Conservation (phyloP, 2,329 filamentous ascomycete species). For the Graphium sp. region DNA sequence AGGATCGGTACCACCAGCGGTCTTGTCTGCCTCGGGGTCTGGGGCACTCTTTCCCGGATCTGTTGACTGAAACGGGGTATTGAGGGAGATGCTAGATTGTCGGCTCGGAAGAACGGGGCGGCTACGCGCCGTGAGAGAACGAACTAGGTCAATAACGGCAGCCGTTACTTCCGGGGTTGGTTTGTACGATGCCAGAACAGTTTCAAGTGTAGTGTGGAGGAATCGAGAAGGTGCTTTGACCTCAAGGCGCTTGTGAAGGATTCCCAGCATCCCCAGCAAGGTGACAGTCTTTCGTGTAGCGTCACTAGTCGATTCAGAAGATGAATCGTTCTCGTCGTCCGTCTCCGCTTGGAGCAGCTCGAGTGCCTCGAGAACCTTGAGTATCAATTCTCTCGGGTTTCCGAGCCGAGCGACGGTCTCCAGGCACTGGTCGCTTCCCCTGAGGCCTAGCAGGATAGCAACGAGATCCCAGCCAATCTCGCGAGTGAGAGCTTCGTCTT, state of each 20-base stretch:
- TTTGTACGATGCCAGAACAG: conserved; percentile 50
- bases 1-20: conserved; percentile 22
- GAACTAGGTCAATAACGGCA: conserved; percentile 53
- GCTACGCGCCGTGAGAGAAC: conserved; percentile 49
- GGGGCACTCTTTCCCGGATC: conserved; percentile 38
- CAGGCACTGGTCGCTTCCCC: conserved; percentile 53
- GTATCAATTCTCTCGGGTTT: conserved; percentile 66
- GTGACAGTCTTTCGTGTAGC: conserved; percentile 41
- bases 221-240: conserved; percentile 67
- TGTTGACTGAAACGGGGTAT: conserved; percentile 32
- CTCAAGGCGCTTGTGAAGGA: conserved; percentile 57
- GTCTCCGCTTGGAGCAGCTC: conserved; percentile 29
- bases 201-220: conserved; percentile 58
- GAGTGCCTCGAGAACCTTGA: conserved; percentile 63
- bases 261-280: conserved; percentile 53
- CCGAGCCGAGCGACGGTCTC: conserved; percentile 60
- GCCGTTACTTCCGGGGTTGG: conserved; percentile 51
- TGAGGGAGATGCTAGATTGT: conserved; percentile 38
- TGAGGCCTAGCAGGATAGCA: conserved; percentile 51
- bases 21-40: conserved; percentile 37
- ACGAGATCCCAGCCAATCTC: conserved; percentile 79
- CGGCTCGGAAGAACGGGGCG: conserved; percentile 44
- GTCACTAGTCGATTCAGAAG: conserved; percentile 9
- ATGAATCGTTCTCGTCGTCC: conserved; percentile 18
- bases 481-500: conserved; percentile 50